Evolutionary conservation across 2,329 filamentous ascomycete species (phyloP), one percentile per base, ranked within the genome.

Genomic region (Huntiella abstrusa): DNA sequence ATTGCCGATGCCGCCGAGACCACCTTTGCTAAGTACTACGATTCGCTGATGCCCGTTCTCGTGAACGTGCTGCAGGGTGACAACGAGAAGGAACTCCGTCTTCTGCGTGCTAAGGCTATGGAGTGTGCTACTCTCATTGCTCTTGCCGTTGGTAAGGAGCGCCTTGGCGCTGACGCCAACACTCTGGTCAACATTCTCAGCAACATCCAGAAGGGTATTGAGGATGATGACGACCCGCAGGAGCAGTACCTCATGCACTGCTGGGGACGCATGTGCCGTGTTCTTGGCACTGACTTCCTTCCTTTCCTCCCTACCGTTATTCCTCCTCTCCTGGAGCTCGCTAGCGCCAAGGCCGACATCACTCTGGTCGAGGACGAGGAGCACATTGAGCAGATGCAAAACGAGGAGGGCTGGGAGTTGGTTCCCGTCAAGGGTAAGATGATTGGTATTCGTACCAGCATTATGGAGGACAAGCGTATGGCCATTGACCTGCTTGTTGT

Each of bases 401-500:
- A 91, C 56, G 88, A 96, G 56, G 88, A 95, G 48, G 88, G 88
- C 38, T 98, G 91, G 91, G 91, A 98, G 62, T 71, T 98, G 54
- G 86, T 98, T 12, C 91, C 91, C 6, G 72, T 98, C 47, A 94
- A 94, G 64, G 91, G 91, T 53, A 96, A 96, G 68, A 84, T 94
- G 62, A 95, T 98, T 57, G 91, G 91, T 53, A 98, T 98, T 65
- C 86, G 87, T 66, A 98, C 91, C 5, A 94, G 85, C 60, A 84
- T 83, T 7, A 79, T 98, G 61, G 91, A 98, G 56, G 91, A 98
- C 64, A 98, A 98, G 69, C 87, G 96, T 62, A 95, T 94, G 74
- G 91, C 91, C n/a, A 96, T 98, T 53, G 91, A 98, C 64, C 76
- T 98, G 45, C 81, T 98, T 51, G 87, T 93, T 41, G 88, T 98